A percentile compares a stretch with the other conserved stretches of the same genome.
Evolutionary conservation across 371 early-diverging fungal genomes (phyloP).

Genomic region (Amoeboaphelidium protococcarum): DNA sequence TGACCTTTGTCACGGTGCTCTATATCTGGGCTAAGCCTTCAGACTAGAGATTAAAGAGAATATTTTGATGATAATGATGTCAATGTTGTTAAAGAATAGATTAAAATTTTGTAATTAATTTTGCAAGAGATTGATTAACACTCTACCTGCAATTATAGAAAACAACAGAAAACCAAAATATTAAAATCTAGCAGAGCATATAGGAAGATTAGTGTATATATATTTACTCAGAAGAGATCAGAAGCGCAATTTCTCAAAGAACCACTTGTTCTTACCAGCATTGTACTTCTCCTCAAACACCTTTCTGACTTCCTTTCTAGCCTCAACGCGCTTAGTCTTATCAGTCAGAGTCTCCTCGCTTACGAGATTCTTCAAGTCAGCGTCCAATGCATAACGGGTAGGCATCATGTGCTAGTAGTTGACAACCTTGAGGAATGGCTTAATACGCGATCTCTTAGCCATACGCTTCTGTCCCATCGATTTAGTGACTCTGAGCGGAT

Average conservation of each 20-base stretch:
- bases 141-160: too few relatives aligned
- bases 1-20: too few relatives aligned
- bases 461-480: conserved; percentile 78
- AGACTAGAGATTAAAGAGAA: too few relatives aligned
- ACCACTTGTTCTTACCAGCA: conserved; percentile 97
- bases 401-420: conserved; percentile 99
- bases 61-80: too few relatives aligned
- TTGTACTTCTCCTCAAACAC: conserved; percentile 74
- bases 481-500: conserved; percentile 85
- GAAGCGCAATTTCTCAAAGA: conserved; percentile 96
- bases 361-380: conserved; percentile 49
- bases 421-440: conserved; percentile 92
- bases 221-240: too few relatives aligned
- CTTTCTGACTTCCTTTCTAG: conserved; percentile 82
- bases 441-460: conserved; percentile 79
- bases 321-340: conserved; percentile 58
- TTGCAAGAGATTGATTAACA: too few relatives aligned
- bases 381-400: conserved; percentile 41
- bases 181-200: too few relatives aligned
- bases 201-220: too few relatives aligned
- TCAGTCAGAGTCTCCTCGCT: conserved; percentile 72
- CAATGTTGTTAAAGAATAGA: too few relatives aligned
- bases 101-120: too few relatives aligned
- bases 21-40: too few relatives aligned
- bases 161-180: too few relatives aligned